Evolutionary conservation across 2,329 filamentous ascomycete species (phyloP).

Genomic region (Botryosphaeria dothidea): DNA sequence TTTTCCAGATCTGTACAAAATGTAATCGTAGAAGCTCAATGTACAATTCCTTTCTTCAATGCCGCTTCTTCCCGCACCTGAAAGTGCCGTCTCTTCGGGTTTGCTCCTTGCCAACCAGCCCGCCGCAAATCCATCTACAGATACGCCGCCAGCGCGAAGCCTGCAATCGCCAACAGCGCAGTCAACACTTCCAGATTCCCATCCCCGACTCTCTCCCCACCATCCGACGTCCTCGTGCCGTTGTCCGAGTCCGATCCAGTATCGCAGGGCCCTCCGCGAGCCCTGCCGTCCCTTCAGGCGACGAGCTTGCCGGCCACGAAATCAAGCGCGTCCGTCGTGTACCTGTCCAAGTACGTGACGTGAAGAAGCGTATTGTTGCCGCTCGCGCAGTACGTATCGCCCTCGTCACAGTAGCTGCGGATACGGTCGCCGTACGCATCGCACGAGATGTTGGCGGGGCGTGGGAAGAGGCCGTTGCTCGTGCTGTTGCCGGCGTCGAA

Average conservation of each 20-base stretch:
- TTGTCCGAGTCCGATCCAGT: neutral
- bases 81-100: neutral
- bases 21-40: too few relatives aligned
- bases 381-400: neutral
- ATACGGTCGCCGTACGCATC: neutral
- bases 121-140: neutral
- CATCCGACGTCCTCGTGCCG: neutral
- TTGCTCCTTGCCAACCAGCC: neutral
- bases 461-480: neutral
- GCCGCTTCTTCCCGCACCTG: neutral
- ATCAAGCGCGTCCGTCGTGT: neutral
- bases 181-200: neutral
- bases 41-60: too few relatives aligned
- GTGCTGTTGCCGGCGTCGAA: constrained; percentile 5
- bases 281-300: neutral
- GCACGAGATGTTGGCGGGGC: constrained; percentile 7
- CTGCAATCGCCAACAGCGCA: neutral
- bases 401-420: constrained; percentile 6
- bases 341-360: constrained; percentile 6
- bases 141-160: neutral
- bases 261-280: neutral
- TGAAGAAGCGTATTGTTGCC: neutral
- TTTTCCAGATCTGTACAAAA: too few relatives aligned
- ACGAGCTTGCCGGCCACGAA: constrained; percentile 8
- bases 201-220: neutral